Evolutionary conservation across 192 early-diverging fungal genomes (phyloP), one percentile per base, ranked within the genome.

Genomic region (Funneliformis geosporum): DNA sequence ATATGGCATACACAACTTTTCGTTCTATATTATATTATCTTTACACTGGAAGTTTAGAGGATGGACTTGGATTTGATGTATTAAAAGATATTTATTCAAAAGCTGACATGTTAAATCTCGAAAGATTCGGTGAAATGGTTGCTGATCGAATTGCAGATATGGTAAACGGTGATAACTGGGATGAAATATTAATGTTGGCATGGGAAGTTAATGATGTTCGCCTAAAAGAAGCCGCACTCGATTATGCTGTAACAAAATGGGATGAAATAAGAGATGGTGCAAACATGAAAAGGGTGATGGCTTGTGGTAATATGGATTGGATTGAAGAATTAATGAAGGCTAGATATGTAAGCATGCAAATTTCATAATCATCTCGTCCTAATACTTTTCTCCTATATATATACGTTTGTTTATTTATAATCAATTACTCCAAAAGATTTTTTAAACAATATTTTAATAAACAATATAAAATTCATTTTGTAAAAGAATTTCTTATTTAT

Each of bases 81-180:
- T 60, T 78, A 42, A 78, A 78, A 55, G 77, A 78, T 70, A 66
- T 78, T 65, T 78, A 78, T 69, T 68, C 66, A 23, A 78, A 78
- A 60, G 77, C 77, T 12, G 77, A 78, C n/a, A 78, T 78, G 77
- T 38, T 78, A 33, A 69, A 69, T 78, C 27, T 78, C 8, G 77
- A 78, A 69, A 69, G 39, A 70, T 78, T 78, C 10, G 65, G 40
- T 21, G 66, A 78, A n/a, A 69, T 78, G 60, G 65, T 69, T 10
- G 77, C 66, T 7, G 66, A 78, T 27, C 25, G 66, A 21, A 69
- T 78, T 69, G 66, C 66, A 10, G 77, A 78, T 10, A 78, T 78
- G 65, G 66, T 78, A 14, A 60, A 78, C 39, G 10, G n/a, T 38
- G 39, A 78, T 60, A 78, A 78, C 69, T 78, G 77, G 77, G 67